Evolutionary conservation across 148 eudicot genomes (phyloP), one percentile per base, ranked within the genome.

Genomic region (Amaranthus cruentus): DNA sequence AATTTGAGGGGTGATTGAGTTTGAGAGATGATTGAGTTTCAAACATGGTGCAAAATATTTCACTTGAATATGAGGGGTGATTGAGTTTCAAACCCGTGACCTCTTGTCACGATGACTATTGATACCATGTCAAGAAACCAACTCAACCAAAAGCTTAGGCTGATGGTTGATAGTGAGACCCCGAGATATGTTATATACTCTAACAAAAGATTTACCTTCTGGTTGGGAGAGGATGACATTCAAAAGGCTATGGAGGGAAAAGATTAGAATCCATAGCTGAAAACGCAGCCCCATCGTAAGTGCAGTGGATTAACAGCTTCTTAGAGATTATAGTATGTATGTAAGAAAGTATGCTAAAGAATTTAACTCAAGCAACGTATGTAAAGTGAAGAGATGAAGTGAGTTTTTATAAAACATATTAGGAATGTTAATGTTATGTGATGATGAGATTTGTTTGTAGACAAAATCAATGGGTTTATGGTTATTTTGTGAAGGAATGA

Each of bases 191-290:
- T 28, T 28, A 28, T 28, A 28, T 28, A 28, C 38, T 28, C 38
- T 28, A 28, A 28, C 38, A 28, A 28, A 43, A 13, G 49, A 7
- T 42, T 56, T 80, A 88, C 91, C 91, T 43, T 88, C 66, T 78
- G 78, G 87, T 72, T 85, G 85, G 79, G 83, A 76, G 61, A 79
- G 72, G 67, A 70, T 43, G 70, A 69, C 62, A 61, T 6, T 71
- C 47, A 48, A 9, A 55, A 55, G 50, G 72, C 47, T 73, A 72
- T 54, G 66, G 11, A 82, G 38, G n/a, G 78, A 59, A 6, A 76
- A 43, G 64, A 81, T 59, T 38, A 67, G 74, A 50, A 82, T 68
- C 81, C 84, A 80, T 65, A 81, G 10, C 66, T 77, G 49, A 70
- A 65, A 69, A 11, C 13, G 43, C 68, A 82, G 58, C 44, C 70